These are phyloP conservation scores for Microbotryomycetes sp. DNA, from an alignment of 1,284 basidiomycete genomes.

Conservation along the genomic window DNA sequence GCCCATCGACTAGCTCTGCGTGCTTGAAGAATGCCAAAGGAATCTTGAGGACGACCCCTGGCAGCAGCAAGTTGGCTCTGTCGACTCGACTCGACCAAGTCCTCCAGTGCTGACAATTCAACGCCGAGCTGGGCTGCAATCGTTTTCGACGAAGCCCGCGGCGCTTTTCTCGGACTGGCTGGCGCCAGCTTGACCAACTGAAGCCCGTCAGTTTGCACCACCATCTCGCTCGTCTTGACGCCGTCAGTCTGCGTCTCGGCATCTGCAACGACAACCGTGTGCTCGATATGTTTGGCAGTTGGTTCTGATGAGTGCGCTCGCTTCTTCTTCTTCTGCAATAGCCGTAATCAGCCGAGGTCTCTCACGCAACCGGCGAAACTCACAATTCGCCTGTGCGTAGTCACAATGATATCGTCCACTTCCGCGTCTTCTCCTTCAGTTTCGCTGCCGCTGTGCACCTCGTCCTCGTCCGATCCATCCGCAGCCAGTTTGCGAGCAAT, in stretches of 20 bases:
- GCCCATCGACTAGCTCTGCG: not conserved
- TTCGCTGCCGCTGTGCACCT: constrained; percentile 35
- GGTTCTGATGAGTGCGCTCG: constrained; percentile 32
- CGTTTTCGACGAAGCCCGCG: constrained; percentile 50
- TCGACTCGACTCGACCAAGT: constrained; percentile 49
- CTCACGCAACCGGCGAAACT: constrained; percentile 12
- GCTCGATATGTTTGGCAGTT: constrained; percentile 36
- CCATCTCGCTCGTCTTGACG: constrained; percentile 50
- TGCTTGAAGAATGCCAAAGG: not conserved
- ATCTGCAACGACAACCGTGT: constrained; percentile 57
- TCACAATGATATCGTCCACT: constrained; percentile 43
- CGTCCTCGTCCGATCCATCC: constrained; percentile 33
- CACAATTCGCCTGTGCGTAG: constrained; percentile 40
- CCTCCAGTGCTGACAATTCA: constrained; percentile 66
- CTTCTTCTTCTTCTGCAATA: constrained; percentile 29
- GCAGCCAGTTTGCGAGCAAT: constrained; percentile 54
- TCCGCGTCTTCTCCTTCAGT: constrained; percentile 47
- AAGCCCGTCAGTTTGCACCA: constrained; percentile 50
- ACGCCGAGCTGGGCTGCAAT: constrained; percentile 68
- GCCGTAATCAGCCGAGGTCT: not conserved
- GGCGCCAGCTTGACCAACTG: constrained; percentile 40
- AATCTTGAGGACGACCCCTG: not conserved
- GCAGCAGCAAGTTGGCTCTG: not conserved
- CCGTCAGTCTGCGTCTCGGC: constrained; percentile 51
- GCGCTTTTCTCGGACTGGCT: constrained; percentile 55